Base-by-base conservation (phyloP, 2,329 filamentous ascomycete genomes). In the Conoideocrella luteorostrata region DNA sequence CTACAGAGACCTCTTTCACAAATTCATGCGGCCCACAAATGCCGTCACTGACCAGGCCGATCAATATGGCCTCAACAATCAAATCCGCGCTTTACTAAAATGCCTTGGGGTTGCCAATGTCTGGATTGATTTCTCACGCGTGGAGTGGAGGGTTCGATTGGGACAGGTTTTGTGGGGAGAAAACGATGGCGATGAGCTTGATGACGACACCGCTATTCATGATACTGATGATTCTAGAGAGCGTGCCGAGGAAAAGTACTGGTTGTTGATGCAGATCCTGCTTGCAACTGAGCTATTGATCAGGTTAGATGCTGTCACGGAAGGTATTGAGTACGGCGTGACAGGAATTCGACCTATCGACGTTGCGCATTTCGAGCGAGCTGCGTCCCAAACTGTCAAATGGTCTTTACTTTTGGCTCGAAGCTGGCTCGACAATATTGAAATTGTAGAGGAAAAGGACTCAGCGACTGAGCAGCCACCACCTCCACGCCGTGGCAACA, bases 121-220 rank as follows among this genome's bases (percentile, higher is more conserved):
- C 36, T 88, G 84, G 84, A 74, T 84, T 41, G 83, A 88, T 60
- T 84, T 88, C 51, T 84, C 82, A 17, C 72, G 81, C 24, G 80
- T 88, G 6, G 84, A 88, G 57, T 88, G 83, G 83, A 75, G 84
- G 29, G 83, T 88, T 46, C 72, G 82, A 11, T 68, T 88, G 2
- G 84, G 84, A 6, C 84, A 87, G 61, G 72, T 88, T 33, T 63
- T 88, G 2, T 88, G 84, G 83, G 80, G 75, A 13, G 65, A 69
- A 13, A 63, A 68, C 5, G 57, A 70, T 21, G 73, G 75, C 33
- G 75, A 77, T 50, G 68, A 72, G 37, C 51, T 73, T n/a, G 70
- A 71, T 34, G 77, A 78, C 46, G 70, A 71, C 18, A 67, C 71
- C n/a, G 67, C 69, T 10, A 69, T 74, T 37, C 67, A 69, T 39